Percentiles rank a stretch among this genome's conserved stretches.
These are phyloP conservation scores for Cordyceps farinosa DNA, from an alignment of 2,329 filamentous ascomycete species.

Conservation along the genomic window DNA sequence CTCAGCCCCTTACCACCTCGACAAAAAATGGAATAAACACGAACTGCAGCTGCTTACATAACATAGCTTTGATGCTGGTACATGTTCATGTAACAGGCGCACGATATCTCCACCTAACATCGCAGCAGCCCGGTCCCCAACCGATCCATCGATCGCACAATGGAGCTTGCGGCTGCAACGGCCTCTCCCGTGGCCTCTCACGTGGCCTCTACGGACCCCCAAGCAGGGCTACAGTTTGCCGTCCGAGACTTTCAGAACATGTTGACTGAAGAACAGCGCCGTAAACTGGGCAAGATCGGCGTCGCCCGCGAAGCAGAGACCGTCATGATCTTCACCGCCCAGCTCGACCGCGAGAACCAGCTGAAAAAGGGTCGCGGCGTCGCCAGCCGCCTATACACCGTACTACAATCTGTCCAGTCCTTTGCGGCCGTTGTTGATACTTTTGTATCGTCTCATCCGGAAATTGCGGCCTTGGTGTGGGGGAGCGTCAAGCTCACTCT, in stretches of 20 bases:
- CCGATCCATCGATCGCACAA: too few relatives aligned
- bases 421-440: slow-evolving; percentile 36
- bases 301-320: not conserved
- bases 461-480: slow-evolving; percentile 41
- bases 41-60: too few relatives aligned
- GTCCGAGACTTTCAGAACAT: not conserved
- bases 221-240: not conserved
- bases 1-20: too few relatives aligned
- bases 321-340: not conserved
- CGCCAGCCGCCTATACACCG: not conserved
- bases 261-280: not conserved
- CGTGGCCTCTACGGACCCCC: not conserved
- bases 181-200: too few relatives aligned
- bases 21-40: too few relatives aligned
- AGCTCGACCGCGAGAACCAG: not conserved
- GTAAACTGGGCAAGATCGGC: not conserved
- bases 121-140: too few relatives aligned
- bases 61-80: too few relatives aligned
- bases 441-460: slow-evolving; percentile 35
- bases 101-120: too few relatives aligned
- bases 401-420: slow-evolving; percentile 28
- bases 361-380: not conserved
- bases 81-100: too few relatives aligned
- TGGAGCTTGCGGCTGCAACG: not conserved
- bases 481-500: slow-evolving; percentile 42